Percentiles rank a stretch among this genome's conserved stretches.
Conservation (phyloP, 2,329 filamentous ascomycete genomes). For the Chaetomiaceae sp. region DNA sequence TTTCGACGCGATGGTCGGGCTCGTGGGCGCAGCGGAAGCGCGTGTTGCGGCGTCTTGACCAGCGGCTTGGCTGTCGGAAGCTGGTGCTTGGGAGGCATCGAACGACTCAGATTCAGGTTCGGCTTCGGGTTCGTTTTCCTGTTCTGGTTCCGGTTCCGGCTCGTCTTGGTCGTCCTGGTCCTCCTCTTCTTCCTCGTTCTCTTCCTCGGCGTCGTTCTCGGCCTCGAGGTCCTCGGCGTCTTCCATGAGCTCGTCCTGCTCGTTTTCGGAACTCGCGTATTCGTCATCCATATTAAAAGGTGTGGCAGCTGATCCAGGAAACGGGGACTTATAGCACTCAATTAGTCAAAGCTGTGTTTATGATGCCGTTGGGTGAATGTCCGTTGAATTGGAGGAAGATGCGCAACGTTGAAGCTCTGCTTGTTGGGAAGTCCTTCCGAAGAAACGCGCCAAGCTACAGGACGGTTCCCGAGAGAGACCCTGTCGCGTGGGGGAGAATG, state of each 20-base stretch:
- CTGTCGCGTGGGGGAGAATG: background rate
- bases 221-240: conserved; percentile 35
- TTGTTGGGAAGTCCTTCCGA: background rate
- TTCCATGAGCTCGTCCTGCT: conserved; percentile 57
- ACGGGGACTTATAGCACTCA: background rate
- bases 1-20: conserved; percentile 32
- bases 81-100: conserved; percentile 34
- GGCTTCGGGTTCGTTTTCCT: conserved; percentile 20
- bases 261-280: conserved; percentile 45
- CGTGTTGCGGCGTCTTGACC: conserved; percentile 16
- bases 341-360: background rate
- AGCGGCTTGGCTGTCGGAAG: conserved; percentile 6
- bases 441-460: conserved; percentile 1
- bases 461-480: background rate
- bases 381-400: background rate
- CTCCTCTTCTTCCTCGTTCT: conserved; percentile 43
- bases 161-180: conserved; percentile 33
- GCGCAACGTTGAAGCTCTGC: background rate
- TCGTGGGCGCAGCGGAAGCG: conserved; percentile 32
- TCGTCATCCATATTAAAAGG: conserved; percentile 29
- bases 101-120: conserved; percentile 29
- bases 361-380: background rate
- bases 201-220: conserved; percentile 40
- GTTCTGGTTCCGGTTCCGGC: conserved; percentile 24
- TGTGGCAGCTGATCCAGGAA: background rate